A percentile compares a stretch with the other conserved stretches of the same genome.
Evolutionary conservation across 306 rosid species (phyloP).

Genomic region (Calophaca sinica): DNA sequence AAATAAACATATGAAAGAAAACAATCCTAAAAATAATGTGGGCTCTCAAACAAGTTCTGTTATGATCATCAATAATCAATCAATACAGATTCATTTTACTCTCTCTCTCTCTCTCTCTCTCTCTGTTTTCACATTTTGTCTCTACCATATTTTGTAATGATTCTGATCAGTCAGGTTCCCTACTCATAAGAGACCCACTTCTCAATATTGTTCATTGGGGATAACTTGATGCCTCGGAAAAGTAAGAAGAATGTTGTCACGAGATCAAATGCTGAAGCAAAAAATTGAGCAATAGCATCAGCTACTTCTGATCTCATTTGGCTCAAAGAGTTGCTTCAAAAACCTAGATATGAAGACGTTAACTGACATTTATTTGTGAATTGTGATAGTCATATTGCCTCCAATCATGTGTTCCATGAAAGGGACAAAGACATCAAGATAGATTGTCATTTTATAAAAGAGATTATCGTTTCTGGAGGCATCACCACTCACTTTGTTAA

Average conservation of each 20-base stretch:
- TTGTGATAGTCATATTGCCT: not conserved
- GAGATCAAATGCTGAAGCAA: too few relatives aligned
- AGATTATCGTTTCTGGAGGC: too few relatives aligned
- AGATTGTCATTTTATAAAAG: too few relatives aligned
- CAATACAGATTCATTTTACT: not conserved
- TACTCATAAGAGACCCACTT: not conserved
- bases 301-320: not conserved
- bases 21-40: not conserved
- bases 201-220: not conserved
- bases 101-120: not conserved
- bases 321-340: not conserved
- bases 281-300: too few relatives aligned
- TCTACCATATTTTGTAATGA: not conserved
- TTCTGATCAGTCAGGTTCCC: constrained; percentile 1
- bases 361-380: not conserved
- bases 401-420: not conserved
- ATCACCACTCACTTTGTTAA: too few relatives aligned
- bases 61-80: constrained; percentile 7
- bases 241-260: too few relatives aligned
- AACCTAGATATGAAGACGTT: not conserved
- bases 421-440: not conserved
- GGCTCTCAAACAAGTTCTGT: not conserved
- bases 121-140: not conserved
- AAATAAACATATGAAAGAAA: constrained; percentile 5
- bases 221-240: not conserved